A percentile compares a stretch with the other conserved stretches of the same genome.
These are phyloP conservation scores for Mucor ambiguus DNA, from an alignment of 371 early-diverging fungal genomes.

Conservation along the genomic window DNA sequence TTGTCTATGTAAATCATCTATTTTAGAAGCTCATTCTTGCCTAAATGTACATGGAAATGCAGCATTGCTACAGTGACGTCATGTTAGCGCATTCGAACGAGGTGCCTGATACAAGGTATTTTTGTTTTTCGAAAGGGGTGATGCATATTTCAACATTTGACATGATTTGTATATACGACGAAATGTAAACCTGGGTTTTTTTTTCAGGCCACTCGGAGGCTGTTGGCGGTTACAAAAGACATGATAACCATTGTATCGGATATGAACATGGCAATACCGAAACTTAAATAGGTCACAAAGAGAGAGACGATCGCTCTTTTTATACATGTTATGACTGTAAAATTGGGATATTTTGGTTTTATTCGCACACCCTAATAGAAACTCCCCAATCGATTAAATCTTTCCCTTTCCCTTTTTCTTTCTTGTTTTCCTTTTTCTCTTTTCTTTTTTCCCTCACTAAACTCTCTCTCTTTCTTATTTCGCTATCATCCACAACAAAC, in stretches of 20 bases:
- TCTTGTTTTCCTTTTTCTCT: slow-evolving; percentile 21
- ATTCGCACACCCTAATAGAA: slow-evolving; percentile 5
- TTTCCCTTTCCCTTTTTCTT: slow-evolving; percentile 14
- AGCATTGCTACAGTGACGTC: not conserved
- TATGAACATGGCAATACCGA: slow-evolving; percentile 19
- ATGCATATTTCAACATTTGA: slow-evolving; percentile 4
- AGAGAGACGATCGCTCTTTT: slow-evolving; percentile 15
- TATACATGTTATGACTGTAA: slow-evolving; percentile 8
- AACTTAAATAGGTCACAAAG: slow-evolving; percentile 32
- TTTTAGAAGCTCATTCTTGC: not conserved
- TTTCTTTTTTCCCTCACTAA: slow-evolving; percentile 11
- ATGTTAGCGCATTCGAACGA: slow-evolving; percentile 1
- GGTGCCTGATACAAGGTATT: not conserved
- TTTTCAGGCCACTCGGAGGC: not conserved
- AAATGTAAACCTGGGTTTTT: not conserved
- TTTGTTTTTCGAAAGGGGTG: not conserved
- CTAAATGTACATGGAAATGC: not conserved
- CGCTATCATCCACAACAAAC: not conserved
- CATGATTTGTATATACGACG: not conserved
- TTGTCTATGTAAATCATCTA: not conserved
- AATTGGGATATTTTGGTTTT: slow-evolving; percentile 7
- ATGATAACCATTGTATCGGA: slow-evolving; percentile 5
- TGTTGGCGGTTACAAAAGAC: not conserved
- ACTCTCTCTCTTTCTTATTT: slow-evolving; percentile 15
- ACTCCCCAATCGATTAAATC: slow-evolving; percentile 10